phyloP scores from a whole-genome alignment of 31 red algal genomes.

The Odonthalia washingtoniensis region DNA sequence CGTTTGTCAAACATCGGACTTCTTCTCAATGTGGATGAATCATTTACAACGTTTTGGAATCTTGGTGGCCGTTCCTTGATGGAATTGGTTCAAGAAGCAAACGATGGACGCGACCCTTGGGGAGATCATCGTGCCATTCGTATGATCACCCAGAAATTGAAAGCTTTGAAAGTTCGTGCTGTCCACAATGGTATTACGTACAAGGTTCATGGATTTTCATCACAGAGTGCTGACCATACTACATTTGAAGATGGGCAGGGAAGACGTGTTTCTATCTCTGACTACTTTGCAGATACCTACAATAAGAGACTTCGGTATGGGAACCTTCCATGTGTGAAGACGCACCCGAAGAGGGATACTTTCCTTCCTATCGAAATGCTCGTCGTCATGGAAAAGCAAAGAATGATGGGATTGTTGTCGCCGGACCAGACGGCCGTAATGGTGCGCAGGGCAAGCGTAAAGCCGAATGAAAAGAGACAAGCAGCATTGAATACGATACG shows the following conservation, averaged over 20 bases:
- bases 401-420: slow-evolving; percentile 45
- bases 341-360: slow-evolving; percentile 58
- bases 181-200: slow-evolving; percentile 62
- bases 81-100: slow-evolving; percentile 47
- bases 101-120: slow-evolving; percentile 33
- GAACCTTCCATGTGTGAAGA: slow-evolving; percentile 57
- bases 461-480: slow-evolving; percentile 33
- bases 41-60: slow-evolving; percentile 66
- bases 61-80: slow-evolving; percentile 33
- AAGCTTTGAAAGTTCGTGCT: slow-evolving; percentile 52
- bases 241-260: slow-evolving; percentile 48
- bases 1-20: slow-evolving; percentile 47
- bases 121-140: slow-evolving; percentile 22
- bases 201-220: slow-evolving; percentile 52
- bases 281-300: slow-evolving; percentile 57
- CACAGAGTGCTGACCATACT: slow-evolving; percentile 53
- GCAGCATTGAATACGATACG: slow-evolving; percentile 34
- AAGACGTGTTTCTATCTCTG: slow-evolving; percentile 35
- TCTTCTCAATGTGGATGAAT: slow-evolving; percentile 65
- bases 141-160: slow-evolving; percentile 22
- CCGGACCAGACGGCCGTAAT: slow-evolving; percentile 53
- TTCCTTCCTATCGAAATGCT: slow-evolving; percentile 71
- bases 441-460: slow-evolving; percentile 53
- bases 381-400: slow-evolving; percentile 54
- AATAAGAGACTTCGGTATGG: slow-evolving; percentile 21